Percentiles rank a stretch among this genome's conserved stretches.
phyloP scores from a whole-genome alignment of 2,329 filamentous ascomycete species.

The Fusarium praegraminearum region DNA sequence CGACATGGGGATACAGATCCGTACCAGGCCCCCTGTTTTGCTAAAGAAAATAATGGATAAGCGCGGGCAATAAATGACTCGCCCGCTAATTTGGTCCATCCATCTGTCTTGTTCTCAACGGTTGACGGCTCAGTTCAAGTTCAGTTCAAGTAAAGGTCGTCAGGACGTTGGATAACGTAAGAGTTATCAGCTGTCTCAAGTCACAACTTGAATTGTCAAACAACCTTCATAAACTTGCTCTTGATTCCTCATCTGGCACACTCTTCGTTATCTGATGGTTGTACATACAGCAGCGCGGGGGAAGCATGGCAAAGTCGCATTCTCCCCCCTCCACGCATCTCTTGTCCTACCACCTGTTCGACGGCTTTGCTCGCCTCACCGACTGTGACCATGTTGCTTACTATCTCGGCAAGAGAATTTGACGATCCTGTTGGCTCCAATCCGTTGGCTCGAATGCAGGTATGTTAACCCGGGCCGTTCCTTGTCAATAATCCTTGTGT shows the following conservation, averaged over 20 bases:
- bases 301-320: not conserved
- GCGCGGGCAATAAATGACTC: slow-evolving; percentile 12
- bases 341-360: not conserved
- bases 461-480: slow-evolving; percentile 21
- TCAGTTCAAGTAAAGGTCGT: not conserved
- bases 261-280: not conserved
- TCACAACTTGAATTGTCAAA: not conserved
- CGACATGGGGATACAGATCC: not conserved
- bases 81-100: not conserved
- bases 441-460: not conserved
- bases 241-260: not conserved
- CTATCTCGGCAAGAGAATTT: not conserved
- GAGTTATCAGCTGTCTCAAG: not conserved
- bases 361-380: not conserved
- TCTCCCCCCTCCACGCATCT: not conserved
- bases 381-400: not conserved
- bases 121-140: not conserved
- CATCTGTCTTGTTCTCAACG: not conserved
- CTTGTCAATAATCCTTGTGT: slow-evolving; percentile 18
- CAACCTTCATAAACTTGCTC: too few species aligned
- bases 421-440: slow-evolving; percentile 4
- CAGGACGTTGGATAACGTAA: not conserved
- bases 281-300: not conserved
- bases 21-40: slow-evolving; percentile 1
- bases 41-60: slow-evolving; percentile 6